Evolutionary conservation across 768 basidiomycete genomes (phyloP).

Genomic region (Rhizopogon vesiculosus): DNA sequence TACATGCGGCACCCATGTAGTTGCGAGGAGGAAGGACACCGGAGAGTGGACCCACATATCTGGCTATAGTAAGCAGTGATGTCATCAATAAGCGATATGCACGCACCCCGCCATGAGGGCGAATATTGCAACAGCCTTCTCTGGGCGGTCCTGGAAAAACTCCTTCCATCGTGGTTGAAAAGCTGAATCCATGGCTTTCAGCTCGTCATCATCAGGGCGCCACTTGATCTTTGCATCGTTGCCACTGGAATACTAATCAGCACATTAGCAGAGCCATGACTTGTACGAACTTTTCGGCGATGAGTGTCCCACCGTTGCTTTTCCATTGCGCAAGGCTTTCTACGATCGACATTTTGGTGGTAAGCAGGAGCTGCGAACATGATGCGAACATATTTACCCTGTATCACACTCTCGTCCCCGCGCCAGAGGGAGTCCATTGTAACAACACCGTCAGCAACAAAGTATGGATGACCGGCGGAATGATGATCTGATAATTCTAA

Average conservation of each 20-base stretch:
- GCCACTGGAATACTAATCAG: slow-evolving; percentile 4
- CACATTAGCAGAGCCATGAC: neutral
- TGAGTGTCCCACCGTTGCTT: slow-evolving; percentile 35
- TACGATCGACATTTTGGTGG: neutral
- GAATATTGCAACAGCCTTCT: slow-evolving; percentile 14
- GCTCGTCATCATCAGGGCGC: slow-evolving; percentile 16
- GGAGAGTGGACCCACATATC: neutral
- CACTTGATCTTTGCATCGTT: slow-evolving; percentile 18
- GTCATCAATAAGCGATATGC: neutral
- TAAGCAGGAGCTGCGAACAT: neutral
- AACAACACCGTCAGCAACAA: slow-evolving; percentile 37
- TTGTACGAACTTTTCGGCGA: slow-evolving; percentile 47
- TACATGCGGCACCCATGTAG: slow-evolving; percentile 19
- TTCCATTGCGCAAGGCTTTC: slow-evolving; percentile 24
- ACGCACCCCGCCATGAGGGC: neutral
- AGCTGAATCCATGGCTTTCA: slow-evolving; percentile 14
- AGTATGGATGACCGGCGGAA: slow-evolving; percentile 24
- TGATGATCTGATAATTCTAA: slow-evolving; percentile 22
- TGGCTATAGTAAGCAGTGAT: neutral
- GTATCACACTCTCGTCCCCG: slow-evolving; percentile 29
- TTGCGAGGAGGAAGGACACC: slow-evolving; percentile 5
- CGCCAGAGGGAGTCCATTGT: slow-evolving; percentile 46
- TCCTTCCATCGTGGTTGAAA: slow-evolving; percentile 17
- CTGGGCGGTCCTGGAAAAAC: slow-evolving; percentile 11
- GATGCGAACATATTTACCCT: slow-evolving; percentile 29